Evolutionary conservation across 306 rosid genomes (phyloP), one percentile per base, ranked within the genome.

Genomic region (Medicago truncatula): DNA sequence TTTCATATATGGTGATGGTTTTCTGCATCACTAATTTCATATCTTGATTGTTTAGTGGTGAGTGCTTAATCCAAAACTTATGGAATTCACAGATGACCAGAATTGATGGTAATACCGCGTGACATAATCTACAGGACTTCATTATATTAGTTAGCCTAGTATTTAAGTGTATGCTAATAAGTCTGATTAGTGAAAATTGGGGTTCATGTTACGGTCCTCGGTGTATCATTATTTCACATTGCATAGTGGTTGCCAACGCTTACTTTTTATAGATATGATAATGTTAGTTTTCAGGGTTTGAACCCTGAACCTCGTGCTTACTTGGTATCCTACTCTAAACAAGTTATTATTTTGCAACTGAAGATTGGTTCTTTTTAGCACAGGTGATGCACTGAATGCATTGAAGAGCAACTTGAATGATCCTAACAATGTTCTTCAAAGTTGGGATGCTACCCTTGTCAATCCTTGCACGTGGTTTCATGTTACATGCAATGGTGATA

Each of bases 391-490:
- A 38, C 82, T 95, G 81, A 88, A 89, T 85, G 91, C 98, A 15
- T 83, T 95, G 85, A 95, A 83, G 87, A 83, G 87, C 76, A 83
- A 56, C 82, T 69, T 95, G 82, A 73, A 7, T n/a, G 99, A 95
- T 86, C 98, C 99, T 71, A 90, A 90, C 74, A 91, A 86, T 76
- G 96, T 90, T 76, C 85, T 95, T 62, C 93, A 89, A 78, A 95
- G 96, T 80, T 95, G 99, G 99, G 96, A 92, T 87, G 79, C 96
- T 18, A 89, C 96, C 12, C 97, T 92, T 21, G 97, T 92, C 66
- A 90, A 92, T 89, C 99, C 99, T 65, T 95, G 98, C 73, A 90
- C 98, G 1, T 95, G 99, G 99, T 95, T 92, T 78, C 97, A 95
- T 54, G 97, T 95, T 65, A 88, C 97, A 16, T 95, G 99, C 85